Conservation (phyloP, 441 rosid genomes). For the Lagerstroemia fauriei region DNA sequence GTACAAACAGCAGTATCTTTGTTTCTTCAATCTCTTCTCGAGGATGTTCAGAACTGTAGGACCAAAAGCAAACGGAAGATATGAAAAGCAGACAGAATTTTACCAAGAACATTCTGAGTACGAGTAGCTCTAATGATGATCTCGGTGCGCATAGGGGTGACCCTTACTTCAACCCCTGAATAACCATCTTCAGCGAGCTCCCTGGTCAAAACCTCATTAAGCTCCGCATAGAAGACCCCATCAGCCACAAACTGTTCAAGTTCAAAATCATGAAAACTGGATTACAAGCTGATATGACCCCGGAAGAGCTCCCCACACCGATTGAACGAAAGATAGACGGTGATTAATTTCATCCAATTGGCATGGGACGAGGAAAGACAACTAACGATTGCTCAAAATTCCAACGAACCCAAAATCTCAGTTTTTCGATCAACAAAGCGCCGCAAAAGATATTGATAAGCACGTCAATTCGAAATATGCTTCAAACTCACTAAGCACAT, state of each 20-base stretch:
- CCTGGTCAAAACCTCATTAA: conserved; percentile 32
- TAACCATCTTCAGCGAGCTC: conserved; percentile 32
- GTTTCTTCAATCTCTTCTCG: background rate
- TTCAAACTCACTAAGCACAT: background rate
- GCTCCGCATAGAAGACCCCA: conserved; percentile 34
- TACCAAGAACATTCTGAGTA: conserved; percentile 30
- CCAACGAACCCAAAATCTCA: background rate
- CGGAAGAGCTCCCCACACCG: background rate
- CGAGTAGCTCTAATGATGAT: conserved; percentile 24
- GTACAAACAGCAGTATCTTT: background rate
- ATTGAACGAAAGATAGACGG: background rate
- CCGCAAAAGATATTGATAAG: background rate
- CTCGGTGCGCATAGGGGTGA: conserved; percentile 26
- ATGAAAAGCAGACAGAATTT: background rate
- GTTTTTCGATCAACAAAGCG: background rate
- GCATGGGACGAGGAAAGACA: background rate
- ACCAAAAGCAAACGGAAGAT: background rate
- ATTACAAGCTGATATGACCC: background rate
- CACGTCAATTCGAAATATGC: background rate
- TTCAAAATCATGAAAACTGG: background rate
- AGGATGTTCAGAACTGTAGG: background rate
- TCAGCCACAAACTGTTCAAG: conserved; percentile 29
- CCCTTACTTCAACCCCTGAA: conserved; percentile 26
- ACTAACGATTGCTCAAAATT: no score
- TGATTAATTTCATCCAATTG: background rate